phyloP scores from a whole-genome alignment of 345 rosid genomes.

The Lepidium sativum region DNA sequence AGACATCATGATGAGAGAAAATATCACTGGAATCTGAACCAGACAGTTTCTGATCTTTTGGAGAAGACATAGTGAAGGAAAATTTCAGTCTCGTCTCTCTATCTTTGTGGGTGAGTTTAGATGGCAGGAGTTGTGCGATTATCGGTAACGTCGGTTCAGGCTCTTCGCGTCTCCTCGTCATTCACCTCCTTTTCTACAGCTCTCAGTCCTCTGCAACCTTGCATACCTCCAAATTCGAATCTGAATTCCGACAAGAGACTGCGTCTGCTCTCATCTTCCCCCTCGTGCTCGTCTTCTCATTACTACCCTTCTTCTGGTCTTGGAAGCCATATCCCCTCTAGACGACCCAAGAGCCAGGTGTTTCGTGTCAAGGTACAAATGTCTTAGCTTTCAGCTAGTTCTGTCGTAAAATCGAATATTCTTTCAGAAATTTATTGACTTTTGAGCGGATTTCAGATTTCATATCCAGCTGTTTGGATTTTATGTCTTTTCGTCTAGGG shows the following conservation, averaged over 20 bases:
- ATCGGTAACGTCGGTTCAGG: conserved; percentile 30
- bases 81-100: not conserved
- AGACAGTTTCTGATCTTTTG: conserved; percentile 28
- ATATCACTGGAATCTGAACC: conserved; percentile 25
- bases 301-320: conserved; percentile 4
- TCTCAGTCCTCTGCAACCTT: conserved; percentile 31
- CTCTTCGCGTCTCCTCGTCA: conserved; percentile 38
- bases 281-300: conserved; percentile 22
- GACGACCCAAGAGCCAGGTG: conserved; percentile 15
- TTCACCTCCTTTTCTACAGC: conserved; percentile 32
- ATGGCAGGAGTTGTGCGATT: conserved; percentile 63
- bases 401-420: not conserved
- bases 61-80: conserved; percentile 3
- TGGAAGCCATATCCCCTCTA: not conserved
- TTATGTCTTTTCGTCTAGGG: not conserved
- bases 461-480: not conserved
- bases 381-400: not conserved
- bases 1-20: conserved; percentile 6
- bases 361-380: conserved; percentile 20
- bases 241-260: conserved; percentile 31
- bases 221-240: conserved; percentile 13
- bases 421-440: not conserved
- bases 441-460: not conserved
- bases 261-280: conserved; percentile 26
- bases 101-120: conserved; percentile 5